Evolutionary conservation across 2,329 filamentous ascomycete species (phyloP).

Genomic region (Alternaria sp.): DNA sequence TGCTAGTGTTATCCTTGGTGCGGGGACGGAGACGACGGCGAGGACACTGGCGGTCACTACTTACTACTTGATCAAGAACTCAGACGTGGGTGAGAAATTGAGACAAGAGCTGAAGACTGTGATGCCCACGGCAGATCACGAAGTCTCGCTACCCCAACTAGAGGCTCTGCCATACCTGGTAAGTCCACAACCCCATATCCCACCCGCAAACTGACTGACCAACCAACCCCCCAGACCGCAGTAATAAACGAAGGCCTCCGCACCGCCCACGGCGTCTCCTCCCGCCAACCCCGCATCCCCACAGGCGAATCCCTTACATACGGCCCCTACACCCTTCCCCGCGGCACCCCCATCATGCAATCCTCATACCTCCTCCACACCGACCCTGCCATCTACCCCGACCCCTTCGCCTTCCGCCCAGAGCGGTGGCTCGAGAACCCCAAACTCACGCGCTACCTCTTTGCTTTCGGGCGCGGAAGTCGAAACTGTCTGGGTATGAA

Average conservation of each 20-base stretch:
- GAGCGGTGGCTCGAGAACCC: conserved; percentile 38
- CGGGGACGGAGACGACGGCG: conserved; percentile 44
- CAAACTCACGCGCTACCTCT: conserved; percentile 4
- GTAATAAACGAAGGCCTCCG: conserved; percentile 16
- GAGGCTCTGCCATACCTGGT: background rate
- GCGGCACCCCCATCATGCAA: conserved; percentile 39
- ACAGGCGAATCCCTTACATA: conserved; percentile 24
- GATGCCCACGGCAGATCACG: background rate
- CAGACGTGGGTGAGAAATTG: background rate
- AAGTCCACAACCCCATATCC: too few relatives aligned
- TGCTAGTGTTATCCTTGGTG: conserved; percentile 35
- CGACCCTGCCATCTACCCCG: conserved; percentile 28
- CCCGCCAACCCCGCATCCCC: conserved; percentile 29
- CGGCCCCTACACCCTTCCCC: conserved; percentile 18
- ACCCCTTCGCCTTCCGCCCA: conserved; percentile 27
- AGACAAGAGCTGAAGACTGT: background rate
- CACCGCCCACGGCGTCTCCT: conserved; percentile 31
- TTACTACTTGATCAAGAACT: background rate
- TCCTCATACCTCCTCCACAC: conserved; percentile 37
- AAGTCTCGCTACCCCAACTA: background rate
- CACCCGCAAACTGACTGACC: too few relatives aligned
- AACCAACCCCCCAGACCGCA: background rate
- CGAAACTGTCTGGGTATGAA: conserved; percentile 21
- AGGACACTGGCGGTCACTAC: conserved; percentile 3
- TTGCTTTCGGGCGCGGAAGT: conserved; percentile 16